These are phyloP conservation scores for Hypoxylon sp. DNA, from an alignment of 2,329 filamentous ascomycete species.

Conservation along the genomic window DNA sequence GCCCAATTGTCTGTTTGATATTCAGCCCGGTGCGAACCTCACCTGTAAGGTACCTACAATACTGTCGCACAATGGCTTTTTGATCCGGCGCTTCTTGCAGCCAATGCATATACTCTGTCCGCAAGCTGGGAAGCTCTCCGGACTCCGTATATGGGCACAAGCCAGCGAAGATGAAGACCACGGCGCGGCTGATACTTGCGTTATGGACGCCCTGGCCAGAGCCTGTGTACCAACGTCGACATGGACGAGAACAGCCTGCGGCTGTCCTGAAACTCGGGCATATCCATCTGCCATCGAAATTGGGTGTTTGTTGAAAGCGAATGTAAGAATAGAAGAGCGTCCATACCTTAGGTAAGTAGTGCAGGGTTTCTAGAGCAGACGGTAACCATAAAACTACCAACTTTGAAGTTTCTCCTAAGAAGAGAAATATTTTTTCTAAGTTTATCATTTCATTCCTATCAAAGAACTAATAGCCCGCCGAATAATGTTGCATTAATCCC, in stretches of 20 bases:
- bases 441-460: too few species aligned
- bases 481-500: too few species aligned
- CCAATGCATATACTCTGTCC: slow-evolving; percentile 85
- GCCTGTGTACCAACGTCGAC: slow-evolving; percentile 85
- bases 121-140: slow-evolving; percentile 77
- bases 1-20: slow-evolving; percentile 81
- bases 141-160: slow-evolving; percentile 81
- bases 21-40: slow-evolving; percentile 81
- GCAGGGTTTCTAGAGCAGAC: too few species aligned
- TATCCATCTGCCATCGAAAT: slow-evolving; percentile 84
- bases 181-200: slow-evolving; percentile 77
- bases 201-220: slow-evolving; percentile 82
- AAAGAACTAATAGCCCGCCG: too few species aligned
- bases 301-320: neutral
- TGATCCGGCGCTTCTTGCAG: slow-evolving; percentile 84
- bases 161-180: slow-evolving; percentile 81
- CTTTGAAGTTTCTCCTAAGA: too few species aligned
- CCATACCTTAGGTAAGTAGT: too few species aligned
- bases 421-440: too few species aligned
- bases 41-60: slow-evolving; percentile 78
- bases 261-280: slow-evolving; percentile 74
- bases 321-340: neutral
- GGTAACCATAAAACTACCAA: too few species aligned
- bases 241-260: slow-evolving; percentile 80
- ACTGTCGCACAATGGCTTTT: slow-evolving; percentile 79